phyloP scores from a whole-genome alignment of 2,329 filamentous ascomycete genomes.

The Epichloe bromicola region DNA sequence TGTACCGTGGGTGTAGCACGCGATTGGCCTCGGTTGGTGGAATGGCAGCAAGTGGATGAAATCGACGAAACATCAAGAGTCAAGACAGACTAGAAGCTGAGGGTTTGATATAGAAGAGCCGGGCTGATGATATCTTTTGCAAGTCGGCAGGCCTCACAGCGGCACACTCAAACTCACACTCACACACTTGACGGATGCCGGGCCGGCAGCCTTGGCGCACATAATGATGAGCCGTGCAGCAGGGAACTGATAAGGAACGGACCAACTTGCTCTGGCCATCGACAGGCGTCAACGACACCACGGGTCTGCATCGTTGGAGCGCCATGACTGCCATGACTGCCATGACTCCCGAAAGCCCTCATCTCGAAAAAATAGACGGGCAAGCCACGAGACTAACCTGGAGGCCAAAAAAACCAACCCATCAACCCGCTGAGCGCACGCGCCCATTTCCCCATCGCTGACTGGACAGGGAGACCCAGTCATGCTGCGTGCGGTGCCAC shows the following conservation, averaged over 20 bases:
- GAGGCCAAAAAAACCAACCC: no score
- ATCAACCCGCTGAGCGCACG: neutral
- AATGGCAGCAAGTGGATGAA: no score
- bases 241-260: neutral
- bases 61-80: no score
- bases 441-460: neutral
- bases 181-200: neutral
- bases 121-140: neutral
- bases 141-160: no score
- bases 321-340: neutral
- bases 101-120: neutral
- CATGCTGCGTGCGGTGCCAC: no score
- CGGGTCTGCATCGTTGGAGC: neutral
- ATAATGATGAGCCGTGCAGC: neutral
- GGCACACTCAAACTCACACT: no score
- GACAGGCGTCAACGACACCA: neutral
- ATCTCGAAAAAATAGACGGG: neutral
- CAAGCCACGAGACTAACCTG: neutral
- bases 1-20: no score
- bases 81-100: no score
- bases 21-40: no score
- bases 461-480: neutral
- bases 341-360: neutral
- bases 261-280: neutral
- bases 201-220: neutral